Evolutionary conservation across 2,329 filamentous ascomycete species (phyloP), one percentile per base, ranked within the genome.

Genomic region (Neophaeococcomyces mojaviensis): DNA sequence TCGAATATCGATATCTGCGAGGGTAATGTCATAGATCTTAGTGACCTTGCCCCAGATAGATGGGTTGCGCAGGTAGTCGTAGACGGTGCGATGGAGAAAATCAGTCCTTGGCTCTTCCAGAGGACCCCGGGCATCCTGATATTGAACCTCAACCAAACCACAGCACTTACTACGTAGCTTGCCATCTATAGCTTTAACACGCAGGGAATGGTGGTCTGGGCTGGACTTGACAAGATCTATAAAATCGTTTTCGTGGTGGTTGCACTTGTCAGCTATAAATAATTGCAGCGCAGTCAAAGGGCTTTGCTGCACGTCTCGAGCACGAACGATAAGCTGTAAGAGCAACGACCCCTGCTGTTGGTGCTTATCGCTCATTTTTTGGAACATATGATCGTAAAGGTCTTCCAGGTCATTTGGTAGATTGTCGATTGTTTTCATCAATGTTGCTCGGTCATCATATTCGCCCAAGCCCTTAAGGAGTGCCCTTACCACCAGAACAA

Each of bases 401-500:
- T 40, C 19, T 19, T 40, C 24, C 19, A 40, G 24, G 15, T 40
- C 38, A 7, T 24, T 24, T 3, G 38, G 38, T n/a, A 40, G 20
- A 15, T n/a, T 13, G 7, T 30, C 19, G 18, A 30, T 24, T 19
- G 20, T 12, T 12, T 12, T 30, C 38, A 26, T 40, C n/a, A 40
- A n/a, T 3, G 9, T 15, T 13, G 9, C 19, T 9, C 19, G 19
- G n/a, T 40, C 38, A n/a, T 40, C 38, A 30, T 30, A 24, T 12
- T 40, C 15, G 4, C 15, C 24, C 3, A 40, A 18, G 4, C 38
- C 38, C 3, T n/a, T n/a, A n/a, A 40, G 13, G 15, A 40, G 19
- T 10, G 13, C 13, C 24, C 61, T 48, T 1, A 73, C 61, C 3
- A 72, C 70, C 0, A 73, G 53, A 1, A 68, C 61, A 2, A 68